Conservation (phyloP, 129 eudicot species). For the Pseudognaphalium luteoalbum region DNA sequence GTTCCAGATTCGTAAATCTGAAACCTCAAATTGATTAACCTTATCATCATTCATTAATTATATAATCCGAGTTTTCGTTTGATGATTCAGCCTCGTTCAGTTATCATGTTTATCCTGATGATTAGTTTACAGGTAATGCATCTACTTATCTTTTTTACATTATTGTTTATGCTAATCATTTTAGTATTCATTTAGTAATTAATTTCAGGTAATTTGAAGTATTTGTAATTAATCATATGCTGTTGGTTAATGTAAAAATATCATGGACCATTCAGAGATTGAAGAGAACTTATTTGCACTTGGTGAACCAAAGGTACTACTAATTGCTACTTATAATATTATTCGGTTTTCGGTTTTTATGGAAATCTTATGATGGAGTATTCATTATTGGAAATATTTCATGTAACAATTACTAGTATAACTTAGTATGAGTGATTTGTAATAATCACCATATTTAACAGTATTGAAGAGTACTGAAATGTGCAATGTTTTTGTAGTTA, state of each 20-base stretch:
- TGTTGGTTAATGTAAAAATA: slow-evolving; percentile 22
- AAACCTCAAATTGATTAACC: neutral
- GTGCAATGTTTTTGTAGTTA: slow-evolving; percentile 44
- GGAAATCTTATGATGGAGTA: neutral
- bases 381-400: neutral
- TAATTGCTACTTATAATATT: neutral
- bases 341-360: neutral
- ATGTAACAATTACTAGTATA: neutral
- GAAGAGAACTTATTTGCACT: slow-evolving; percentile 74
- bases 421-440: too few species aligned
- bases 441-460: neutral
- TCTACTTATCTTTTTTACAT: too few species aligned
- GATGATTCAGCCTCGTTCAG: slow-evolving; percentile 42
- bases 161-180: too few species aligned
- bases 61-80: slow-evolving; percentile 24
- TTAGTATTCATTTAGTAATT: neutral
- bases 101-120: slow-evolving; percentile 22
- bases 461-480: neutral
- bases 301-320: slow-evolving; percentile 87
- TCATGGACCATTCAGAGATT: slow-evolving; percentile 74
- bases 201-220: slow-evolving; percentile 33
- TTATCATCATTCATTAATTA: neutral
- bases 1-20: neutral
- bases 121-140: slow-evolving; percentile 17
- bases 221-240: neutral